Conservation (phyloP, 129 eudicot species). For the Helichrysum umbraculigerum region DNA sequence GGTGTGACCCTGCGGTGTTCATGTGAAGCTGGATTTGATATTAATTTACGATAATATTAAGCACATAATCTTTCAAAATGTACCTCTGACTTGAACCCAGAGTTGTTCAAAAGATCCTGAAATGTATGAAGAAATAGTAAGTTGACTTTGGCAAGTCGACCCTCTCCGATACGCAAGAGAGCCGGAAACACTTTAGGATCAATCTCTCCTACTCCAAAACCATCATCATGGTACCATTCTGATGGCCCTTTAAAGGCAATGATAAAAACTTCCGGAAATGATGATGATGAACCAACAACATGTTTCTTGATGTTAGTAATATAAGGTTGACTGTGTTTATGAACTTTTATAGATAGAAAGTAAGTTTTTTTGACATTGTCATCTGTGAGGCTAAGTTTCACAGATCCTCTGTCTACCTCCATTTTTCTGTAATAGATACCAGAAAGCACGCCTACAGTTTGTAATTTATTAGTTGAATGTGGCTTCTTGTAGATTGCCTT, state of each 20-base stretch:
- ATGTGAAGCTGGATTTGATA: too few relatives aligned
- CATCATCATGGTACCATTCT: conserved; percentile 9
- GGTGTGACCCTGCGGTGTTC: too few relatives aligned
- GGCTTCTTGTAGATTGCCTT: neutral
- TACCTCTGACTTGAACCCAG: conserved; percentile 28
- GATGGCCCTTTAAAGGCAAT: conserved; percentile 14
- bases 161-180: conserved; percentile 28
- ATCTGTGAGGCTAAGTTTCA: neutral
- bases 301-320: conserved; percentile 3
- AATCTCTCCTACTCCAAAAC: conserved; percentile 17
- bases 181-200: conserved; percentile 11
- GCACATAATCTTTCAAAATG: too few relatives aligned
- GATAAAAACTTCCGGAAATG: conserved; percentile 7
- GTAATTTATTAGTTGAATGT: neutral
- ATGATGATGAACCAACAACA: conserved; percentile 5
- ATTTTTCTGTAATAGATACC: neutral
- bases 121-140: neutral
- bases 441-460: neutral
- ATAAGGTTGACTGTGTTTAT: conserved; percentile 5
- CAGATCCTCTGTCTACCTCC: conserved; percentile 27
- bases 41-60: too few relatives aligned
- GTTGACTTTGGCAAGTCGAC: conserved; percentile 37
- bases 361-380: conserved; percentile 15
- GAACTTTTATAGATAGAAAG: conserved; percentile 21
- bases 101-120: conserved; percentile 1